Percentiles rank a stretch among this genome's conserved stretches.
Evolutionary conservation across 305 asterid species (phyloP).

Genomic region (Fraxinus velutina): DNA sequence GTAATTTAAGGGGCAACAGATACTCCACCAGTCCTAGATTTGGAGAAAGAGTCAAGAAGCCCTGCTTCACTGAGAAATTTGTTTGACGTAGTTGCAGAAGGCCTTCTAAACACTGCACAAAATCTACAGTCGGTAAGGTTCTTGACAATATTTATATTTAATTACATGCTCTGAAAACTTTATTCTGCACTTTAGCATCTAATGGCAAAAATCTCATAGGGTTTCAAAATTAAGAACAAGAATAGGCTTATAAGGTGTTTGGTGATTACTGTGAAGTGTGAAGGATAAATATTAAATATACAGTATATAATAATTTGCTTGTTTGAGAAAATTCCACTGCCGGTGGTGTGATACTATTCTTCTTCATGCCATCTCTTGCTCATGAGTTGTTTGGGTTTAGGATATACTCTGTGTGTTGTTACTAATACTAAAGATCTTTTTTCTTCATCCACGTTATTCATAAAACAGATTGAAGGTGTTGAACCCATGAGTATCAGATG

Average conservation of each 20-base stretch:
- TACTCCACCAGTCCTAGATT: not conserved
- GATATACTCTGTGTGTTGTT: not conserved
- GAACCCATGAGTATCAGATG: constrained; percentile 55
- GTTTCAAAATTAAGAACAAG: not conserved
- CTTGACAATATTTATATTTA: not conserved
- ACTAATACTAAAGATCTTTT: not conserved
- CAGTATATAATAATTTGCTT: not conserved
- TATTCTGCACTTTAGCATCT: not conserved
- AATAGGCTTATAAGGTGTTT: not conserved
- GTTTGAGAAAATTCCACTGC: not conserved
- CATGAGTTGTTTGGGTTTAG: constrained; percentile 7
- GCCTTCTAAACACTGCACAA: constrained; percentile 41
- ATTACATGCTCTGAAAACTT: not conserved
- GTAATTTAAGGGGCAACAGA: not conserved
- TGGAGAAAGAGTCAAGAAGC: too few species aligned
- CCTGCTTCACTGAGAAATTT: too few species aligned
- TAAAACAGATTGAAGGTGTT: constrained; percentile 6
- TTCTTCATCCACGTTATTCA: not conserved
- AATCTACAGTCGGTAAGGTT: constrained; percentile 51
- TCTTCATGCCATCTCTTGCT: not conserved
- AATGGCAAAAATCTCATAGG: not conserved
- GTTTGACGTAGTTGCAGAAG: constrained; percentile 14
- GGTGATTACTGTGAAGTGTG: not conserved
- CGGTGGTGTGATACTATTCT: not conserved
- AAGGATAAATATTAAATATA: not conserved